Evolutionary conservation across 1,139 yeast species (phyloP), one percentile per base, ranked within the genome.

Genomic region (Pneumocystis wakefieldiae): DNA sequence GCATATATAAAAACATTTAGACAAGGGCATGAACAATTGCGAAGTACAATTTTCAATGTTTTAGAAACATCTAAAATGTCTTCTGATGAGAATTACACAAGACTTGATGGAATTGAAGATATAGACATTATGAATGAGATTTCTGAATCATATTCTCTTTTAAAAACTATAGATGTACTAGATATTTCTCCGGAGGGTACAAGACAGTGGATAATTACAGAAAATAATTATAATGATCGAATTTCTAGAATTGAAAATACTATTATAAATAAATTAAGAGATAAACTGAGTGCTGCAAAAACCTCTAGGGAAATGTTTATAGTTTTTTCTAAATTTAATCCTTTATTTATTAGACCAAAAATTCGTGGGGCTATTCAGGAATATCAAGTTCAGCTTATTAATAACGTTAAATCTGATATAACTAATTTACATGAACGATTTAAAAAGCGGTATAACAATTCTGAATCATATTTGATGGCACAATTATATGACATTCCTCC

Each of bases 321-420:
- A 1, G 76, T 80, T 2, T 80, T 82, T 66, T 78, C 81, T 37
- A 74, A 73, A 58, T 83, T 79, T 69, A 77, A 76, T 57, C 76
- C 80, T 6, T 69, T 84, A 29, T 72, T 83, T 58, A 74, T 73
- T 1, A 75, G 84, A 29, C 83, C 85, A 0, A 74, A 80, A 36
- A 76, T 84, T 32, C 75, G 83, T 62, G 77, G 78, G 19, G 82
- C 85, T 0, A 74, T 83, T 55, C 82, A 80, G 65, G 85, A 82
- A 64, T 80, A 81, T 68, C 86, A 83, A 66, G 73, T 78, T 1
- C 77, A 77, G 59, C 71, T 84, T 6, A 71, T 83, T 12, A 74
- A 72, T 3, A 76, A 78, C 58, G 80, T 82, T 15, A 81, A 81
- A 66, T 63, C 68, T 0, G 86, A 83, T 62, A 73, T 83, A 6